phyloP scores from a whole-genome alignment of 2,329 filamentous ascomycete species.

The Helicocarpus griseus region DNA sequence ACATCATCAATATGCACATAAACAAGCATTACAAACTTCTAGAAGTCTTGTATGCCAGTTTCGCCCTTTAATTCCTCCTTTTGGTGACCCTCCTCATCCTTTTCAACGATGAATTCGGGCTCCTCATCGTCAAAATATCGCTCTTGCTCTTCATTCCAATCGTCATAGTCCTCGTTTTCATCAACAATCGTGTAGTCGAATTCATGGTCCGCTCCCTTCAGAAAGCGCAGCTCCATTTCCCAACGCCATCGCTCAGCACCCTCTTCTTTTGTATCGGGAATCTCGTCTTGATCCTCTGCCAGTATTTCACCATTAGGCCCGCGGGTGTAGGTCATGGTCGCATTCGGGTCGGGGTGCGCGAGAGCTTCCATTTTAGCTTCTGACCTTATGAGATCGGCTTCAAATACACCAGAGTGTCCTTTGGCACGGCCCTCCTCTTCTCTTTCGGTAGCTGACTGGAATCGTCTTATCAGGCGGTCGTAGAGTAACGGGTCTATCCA shows the following conservation, averaged over 20 bases:
- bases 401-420: constrained; percentile 68
- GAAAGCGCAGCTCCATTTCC: constrained; percentile 64
- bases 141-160: constrained; percentile 56
- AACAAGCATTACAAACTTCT: constrained; percentile 15
- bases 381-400: constrained; percentile 65
- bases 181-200: constrained; percentile 70
- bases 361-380: constrained; percentile 64
- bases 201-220: constrained; percentile 64
- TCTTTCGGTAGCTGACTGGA: constrained; percentile 63
- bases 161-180: constrained; percentile 61
- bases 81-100: constrained; percentile 26
- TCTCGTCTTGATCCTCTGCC: constrained; percentile 49
- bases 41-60: constrained; percentile 66
- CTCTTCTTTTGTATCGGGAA: constrained; percentile 52
- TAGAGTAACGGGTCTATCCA: constrained; percentile 65
- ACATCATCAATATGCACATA: too few species aligned
- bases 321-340: constrained; percentile 41
- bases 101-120: constrained; percentile 52
- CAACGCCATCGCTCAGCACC: constrained; percentile 60
- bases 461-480: constrained; percentile 66
- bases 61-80: constrained; percentile 40
- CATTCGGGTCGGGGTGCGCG: constrained; percentile 42
- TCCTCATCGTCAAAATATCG: constrained; percentile 74
- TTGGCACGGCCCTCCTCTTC: constrained; percentile 62
- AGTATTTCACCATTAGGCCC: constrained; percentile 48